These are phyloP conservation scores for Ampelocalamus luodianensis DNA, from an alignment of 176 grass and related monocot species.

Conservation along the genomic window DNA sequence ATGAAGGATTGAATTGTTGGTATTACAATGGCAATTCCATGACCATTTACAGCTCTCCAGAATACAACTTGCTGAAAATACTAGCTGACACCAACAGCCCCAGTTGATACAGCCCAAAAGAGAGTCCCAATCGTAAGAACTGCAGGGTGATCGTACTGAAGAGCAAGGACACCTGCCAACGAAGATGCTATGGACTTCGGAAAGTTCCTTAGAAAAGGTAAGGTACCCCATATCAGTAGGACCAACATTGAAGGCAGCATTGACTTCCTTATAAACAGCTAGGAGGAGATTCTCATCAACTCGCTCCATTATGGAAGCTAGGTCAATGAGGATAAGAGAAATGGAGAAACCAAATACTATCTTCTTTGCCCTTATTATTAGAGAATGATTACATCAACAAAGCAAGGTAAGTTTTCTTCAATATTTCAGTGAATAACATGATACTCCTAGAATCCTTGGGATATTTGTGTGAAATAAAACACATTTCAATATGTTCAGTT, in stretches of 20 bases:
- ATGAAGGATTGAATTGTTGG: slow-evolving; percentile 93
- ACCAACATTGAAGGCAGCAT: slow-evolving; percentile 82
- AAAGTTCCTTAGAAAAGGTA: slow-evolving; percentile 96
- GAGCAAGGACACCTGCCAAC: slow-evolving; percentile 82
- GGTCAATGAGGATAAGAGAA: slow-evolving; percentile 93
- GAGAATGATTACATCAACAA: neutral
- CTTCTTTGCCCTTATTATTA: slow-evolving; percentile 66
- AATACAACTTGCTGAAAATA: slow-evolving; percentile 79
- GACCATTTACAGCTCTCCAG: slow-evolving; percentile 95
- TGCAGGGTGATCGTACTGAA: slow-evolving; percentile 82
- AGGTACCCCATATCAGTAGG: slow-evolving; percentile 96
- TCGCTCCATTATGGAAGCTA: slow-evolving; percentile 91
- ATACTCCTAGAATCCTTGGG: neutral
- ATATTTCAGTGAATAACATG: neutral
- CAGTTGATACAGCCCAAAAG: slow-evolving; percentile 93
- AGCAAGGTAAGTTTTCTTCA: neutral
- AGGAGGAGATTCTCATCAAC: slow-evolving; percentile 97
- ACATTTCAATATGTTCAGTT: neutral
- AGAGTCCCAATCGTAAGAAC: slow-evolving; percentile 80
- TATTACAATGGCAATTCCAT: slow-evolving; percentile 95
- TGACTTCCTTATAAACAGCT: slow-evolving; percentile 99
- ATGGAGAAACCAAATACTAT: slow-evolving; percentile 83
- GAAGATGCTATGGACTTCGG: slow-evolving; percentile 89
- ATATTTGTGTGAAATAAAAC: slow-evolving; percentile 17
- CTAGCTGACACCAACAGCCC: slow-evolving; percentile 82